These are phyloP conservation scores for Kwoniella sp. DNA, from an alignment of 768 basidiomycete species.

Conservation along the genomic window DNA sequence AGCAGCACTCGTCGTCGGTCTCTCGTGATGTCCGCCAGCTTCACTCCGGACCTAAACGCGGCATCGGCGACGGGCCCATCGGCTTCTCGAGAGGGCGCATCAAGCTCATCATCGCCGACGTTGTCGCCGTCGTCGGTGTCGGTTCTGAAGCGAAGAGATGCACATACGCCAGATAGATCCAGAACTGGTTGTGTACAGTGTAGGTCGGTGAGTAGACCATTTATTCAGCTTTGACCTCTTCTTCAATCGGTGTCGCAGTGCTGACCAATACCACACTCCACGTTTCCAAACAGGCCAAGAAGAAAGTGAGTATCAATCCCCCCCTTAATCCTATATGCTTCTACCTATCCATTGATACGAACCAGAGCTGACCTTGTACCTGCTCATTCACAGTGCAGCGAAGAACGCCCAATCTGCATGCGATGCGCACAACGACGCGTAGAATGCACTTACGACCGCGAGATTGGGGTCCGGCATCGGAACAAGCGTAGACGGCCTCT, in stretches of 20 bases:
- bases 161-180: background rate
- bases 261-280: background rate
- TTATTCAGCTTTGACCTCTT: background rate
- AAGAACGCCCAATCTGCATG: background rate
- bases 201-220: background rate
- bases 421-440: background rate
- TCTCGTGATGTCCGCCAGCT: no score
- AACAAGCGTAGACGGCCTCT: background rate
- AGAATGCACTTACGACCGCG: background rate
- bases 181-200: constrained; percentile 1
- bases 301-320: background rate
- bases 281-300: background rate
- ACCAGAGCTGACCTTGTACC: no score
- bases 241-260: no score
- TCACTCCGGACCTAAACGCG: no score
- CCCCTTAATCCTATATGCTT: no score
- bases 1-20: no score
- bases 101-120: background rate
- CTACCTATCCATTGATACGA: no score
- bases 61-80: no score
- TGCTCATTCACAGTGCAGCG: background rate
- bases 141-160: background rate
- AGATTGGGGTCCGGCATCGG: background rate
- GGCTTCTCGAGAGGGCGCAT: no score
- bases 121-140: background rate